Conservation (phyloP, 169 alveolate genomes). For the Fabrea salina region DNA sequence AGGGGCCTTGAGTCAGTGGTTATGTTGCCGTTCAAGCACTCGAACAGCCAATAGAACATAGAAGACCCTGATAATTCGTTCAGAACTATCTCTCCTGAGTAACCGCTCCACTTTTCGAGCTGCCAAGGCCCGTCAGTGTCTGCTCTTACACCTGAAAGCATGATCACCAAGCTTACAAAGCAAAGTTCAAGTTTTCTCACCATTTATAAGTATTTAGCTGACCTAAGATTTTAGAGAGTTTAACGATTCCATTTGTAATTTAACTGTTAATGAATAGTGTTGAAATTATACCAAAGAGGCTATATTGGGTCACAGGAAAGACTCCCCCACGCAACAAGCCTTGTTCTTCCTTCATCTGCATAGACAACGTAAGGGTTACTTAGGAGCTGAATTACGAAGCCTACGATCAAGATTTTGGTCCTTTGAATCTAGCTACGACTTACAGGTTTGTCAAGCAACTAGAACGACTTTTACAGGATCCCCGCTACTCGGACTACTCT, state of each 20-base stretch:
- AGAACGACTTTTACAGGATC: constrained; percentile 46
- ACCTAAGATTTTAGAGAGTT: no score
- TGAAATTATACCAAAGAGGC: background rate
- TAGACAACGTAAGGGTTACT: constrained; percentile 28
- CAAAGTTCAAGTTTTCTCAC: no score
- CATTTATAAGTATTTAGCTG: no score
- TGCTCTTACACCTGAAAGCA: no score
- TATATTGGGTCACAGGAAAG: background rate
- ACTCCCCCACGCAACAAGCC: constrained; percentile 9
- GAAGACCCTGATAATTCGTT: constrained; percentile 10
- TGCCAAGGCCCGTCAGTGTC: constrained; percentile 15
- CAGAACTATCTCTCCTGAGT: constrained; percentile 3
- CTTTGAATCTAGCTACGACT: constrained; percentile 50
- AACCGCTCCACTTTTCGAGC: background rate
- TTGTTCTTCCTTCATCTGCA: constrained; percentile 24
- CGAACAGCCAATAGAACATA: constrained; percentile 8
- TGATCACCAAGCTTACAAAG: no score
- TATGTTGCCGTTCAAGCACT: background rate
- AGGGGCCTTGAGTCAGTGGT: constrained; percentile 46
- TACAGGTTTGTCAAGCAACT: constrained; percentile 50
- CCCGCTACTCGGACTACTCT: constrained; percentile 29
- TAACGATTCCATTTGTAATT: no score
- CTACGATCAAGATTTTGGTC: constrained; percentile 70
- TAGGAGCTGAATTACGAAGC: constrained; percentile 58
- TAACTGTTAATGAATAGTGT: no score